Percentiles rank a stretch among this genome's conserved stretches.
Conservation (phyloP, 208 protist species). For the Naegleria lovaniensis region DNA sequence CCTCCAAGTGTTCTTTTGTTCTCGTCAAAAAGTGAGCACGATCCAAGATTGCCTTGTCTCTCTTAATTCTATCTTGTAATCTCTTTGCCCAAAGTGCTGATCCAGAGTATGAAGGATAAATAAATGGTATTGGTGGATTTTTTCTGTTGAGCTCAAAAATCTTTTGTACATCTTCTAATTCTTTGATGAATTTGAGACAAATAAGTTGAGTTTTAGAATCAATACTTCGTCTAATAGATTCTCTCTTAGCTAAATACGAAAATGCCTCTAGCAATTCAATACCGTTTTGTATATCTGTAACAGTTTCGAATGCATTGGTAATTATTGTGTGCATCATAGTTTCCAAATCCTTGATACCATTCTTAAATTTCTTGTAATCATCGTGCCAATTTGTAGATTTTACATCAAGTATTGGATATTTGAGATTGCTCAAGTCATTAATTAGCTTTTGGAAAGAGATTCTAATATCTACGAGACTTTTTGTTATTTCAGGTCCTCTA, state of each 20-base stretch:
- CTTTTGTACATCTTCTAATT: slow-evolving; percentile 71
- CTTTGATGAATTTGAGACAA: slow-evolving; percentile 67
- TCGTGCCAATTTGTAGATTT: slow-evolving; percentile 93
- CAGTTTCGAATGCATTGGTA: slow-evolving; percentile 82
- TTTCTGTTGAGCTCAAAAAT: slow-evolving; percentile 74
- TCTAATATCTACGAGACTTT: slow-evolving; percentile 88
- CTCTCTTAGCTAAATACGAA: slow-evolving; percentile 79
- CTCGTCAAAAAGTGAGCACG: not conserved
- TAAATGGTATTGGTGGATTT: slow-evolving; percentile 73
- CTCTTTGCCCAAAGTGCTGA: slow-evolving; percentile 78
- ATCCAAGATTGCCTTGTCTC: slow-evolving; percentile 21
- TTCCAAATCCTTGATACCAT: slow-evolving; percentile 89
- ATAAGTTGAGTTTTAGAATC: slow-evolving; percentile 80
- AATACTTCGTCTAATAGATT: slow-evolving; percentile 81
- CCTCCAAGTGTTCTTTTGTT: not conserved
- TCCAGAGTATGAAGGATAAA: slow-evolving; percentile 77
- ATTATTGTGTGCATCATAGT: slow-evolving; percentile 94
- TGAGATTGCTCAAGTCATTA: slow-evolving; percentile 71
- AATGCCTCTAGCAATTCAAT: slow-evolving; percentile 93
- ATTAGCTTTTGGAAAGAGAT: slow-evolving; percentile 80
- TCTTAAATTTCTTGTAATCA: slow-evolving; percentile 90
- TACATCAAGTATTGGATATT: slow-evolving; percentile 93
- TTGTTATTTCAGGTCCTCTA: slow-evolving; percentile 85
- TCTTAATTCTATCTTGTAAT: slow-evolving; percentile 54
- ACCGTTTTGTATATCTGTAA: slow-evolving; percentile 73